A percentile compares a stretch with the other conserved stretches of the same genome.
Evolutionary conservation across 345 rosid species (phyloP).

Genomic region (Eucalyptus lansdowneana): DNA sequence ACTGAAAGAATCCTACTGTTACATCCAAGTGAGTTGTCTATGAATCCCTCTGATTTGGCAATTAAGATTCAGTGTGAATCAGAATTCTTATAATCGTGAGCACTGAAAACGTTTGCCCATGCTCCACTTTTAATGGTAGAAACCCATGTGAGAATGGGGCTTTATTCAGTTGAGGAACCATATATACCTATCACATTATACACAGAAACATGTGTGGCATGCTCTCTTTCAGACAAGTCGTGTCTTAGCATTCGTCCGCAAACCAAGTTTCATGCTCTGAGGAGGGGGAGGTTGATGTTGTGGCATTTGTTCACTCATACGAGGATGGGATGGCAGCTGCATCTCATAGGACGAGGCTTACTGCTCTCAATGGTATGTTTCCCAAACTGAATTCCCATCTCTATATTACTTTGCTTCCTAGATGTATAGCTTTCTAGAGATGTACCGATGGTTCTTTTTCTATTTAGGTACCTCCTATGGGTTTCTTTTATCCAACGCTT

Average conservation of each 20-base stretch:
- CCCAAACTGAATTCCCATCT: neutral
- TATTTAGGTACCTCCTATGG: conserved; percentile 84
- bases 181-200: neutral
- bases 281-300: conserved; percentile 70
- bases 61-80: neutral
- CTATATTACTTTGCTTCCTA: neutral
- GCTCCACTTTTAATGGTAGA: neutral
- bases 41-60: neutral
- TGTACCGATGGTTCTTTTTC: neutral
- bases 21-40: conserved; percentile 36
- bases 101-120: neutral
- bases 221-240: neutral
- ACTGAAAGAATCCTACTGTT: conserved; percentile 69
- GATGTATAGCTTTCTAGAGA: neutral
- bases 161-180: neutral
- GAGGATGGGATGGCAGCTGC: conserved; percentile 60
- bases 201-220: neutral
- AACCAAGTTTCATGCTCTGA: neutral
- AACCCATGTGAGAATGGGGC: neutral
- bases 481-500: conserved; percentile 78
- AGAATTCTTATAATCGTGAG: neutral
- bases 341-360: conserved; percentile 75
- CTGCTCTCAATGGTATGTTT: conserved; percentile 55
- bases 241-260: neutral
- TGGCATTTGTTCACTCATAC: conserved; percentile 56